These are phyloP conservation scores for Scheffersomyces stambukii DNA, from an alignment of 1,139 yeast species.

Conservation along the genomic window DNA sequence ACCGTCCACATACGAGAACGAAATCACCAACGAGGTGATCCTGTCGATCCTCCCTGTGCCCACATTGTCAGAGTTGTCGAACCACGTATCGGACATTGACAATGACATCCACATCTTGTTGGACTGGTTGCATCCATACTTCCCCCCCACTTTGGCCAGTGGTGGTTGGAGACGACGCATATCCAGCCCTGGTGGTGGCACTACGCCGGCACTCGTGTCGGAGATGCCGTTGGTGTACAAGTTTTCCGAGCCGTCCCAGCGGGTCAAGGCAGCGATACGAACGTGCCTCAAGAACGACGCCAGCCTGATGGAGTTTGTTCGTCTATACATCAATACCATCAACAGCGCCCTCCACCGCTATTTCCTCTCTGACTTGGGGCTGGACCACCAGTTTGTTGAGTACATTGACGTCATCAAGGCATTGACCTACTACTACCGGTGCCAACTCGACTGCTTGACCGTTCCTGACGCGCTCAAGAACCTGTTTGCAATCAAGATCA, in stretches of 20 bases:
- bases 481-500: conserved; percentile 23
- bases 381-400: no score
- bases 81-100: conserved; percentile 28
- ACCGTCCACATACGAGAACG: no score
- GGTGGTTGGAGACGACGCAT: no score
- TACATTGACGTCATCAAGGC: conserved; percentile 13
- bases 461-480: conserved; percentile 16
- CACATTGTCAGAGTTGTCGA: conserved; percentile 19
- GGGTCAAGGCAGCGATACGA: conserved; percentile 36
- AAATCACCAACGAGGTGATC: background rate
- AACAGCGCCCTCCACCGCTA: conserved; percentile 10
- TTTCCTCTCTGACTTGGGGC: conserved; percentile 10
- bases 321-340: conserved; percentile 33
- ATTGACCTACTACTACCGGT: conserved; percentile 15
- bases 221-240: conserved; percentile 4
- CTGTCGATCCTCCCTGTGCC: conserved; percentile 16
- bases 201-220: conserved; percentile 3
- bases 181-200: no score
- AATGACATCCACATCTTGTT: conserved; percentile 38
- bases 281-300: conserved; percentile 34
- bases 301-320: conserved; percentile 32
- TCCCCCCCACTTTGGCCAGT: conserved; percentile 17
- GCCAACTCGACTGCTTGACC: conserved; percentile 15
- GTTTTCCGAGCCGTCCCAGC: conserved; percentile 27
- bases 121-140: conserved; percentile 35